Conservation (phyloP, 495 filamentous ascomycete species). For the Bacidia gigantensis region DNA sequence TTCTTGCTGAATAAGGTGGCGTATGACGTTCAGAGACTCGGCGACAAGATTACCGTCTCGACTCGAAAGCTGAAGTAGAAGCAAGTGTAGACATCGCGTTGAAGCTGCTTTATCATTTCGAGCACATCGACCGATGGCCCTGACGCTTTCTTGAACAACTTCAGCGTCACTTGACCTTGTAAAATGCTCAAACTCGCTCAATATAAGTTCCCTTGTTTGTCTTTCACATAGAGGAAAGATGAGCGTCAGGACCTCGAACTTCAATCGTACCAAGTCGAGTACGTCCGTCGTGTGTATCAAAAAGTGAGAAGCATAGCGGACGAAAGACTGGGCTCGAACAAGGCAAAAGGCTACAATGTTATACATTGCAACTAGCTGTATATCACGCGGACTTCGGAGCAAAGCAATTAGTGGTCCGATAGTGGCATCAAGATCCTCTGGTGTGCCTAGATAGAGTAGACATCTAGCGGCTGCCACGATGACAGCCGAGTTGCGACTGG, state of each 20-base stretch:
- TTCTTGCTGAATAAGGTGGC: conserved; percentile 88
- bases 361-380: conserved; percentile 76
- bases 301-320: conserved; percentile 75
- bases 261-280: conserved; percentile 74
- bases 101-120: conserved; percentile 58
- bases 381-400: conserved; percentile 69
- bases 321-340: conserved; percentile 56
- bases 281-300: conserved; percentile 69
- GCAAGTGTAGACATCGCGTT: conserved; percentile 60
- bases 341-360: conserved; percentile 88
- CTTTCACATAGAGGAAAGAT: conserved; percentile 70
- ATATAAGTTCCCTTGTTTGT: conserved; percentile 68
- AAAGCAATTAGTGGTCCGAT: conserved; percentile 78
- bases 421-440: conserved; percentile 52
- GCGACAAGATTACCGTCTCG: conserved; percentile 76
- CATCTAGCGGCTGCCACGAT: conserved; percentile 76
- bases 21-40: conserved; percentile 81
- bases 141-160: conserved; percentile 73
- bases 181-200: conserved; percentile 88
- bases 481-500: conserved; percentile 85
- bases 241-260: conserved; percentile 78
- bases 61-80: conserved; percentile 72
- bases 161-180: conserved; percentile 60
- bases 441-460: conserved; percentile 68
- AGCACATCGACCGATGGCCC: conserved; percentile 86